Conservation (phyloP, 768 basidiomycete species). For the Lyophyllum shimeji region DNA sequence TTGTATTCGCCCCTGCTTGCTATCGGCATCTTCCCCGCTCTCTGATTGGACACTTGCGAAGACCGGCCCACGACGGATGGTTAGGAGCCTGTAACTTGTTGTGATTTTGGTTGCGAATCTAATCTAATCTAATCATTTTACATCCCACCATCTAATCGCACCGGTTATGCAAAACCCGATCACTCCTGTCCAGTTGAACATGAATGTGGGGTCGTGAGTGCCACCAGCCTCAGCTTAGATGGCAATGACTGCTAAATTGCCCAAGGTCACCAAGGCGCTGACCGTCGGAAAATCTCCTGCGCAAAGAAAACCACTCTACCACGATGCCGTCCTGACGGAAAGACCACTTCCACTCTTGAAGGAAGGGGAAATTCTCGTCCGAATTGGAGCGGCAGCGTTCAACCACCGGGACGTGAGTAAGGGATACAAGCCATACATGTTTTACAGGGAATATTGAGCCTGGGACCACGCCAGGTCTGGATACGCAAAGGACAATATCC, state of each 20-base stretch:
- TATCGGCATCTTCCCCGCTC: too few species aligned
- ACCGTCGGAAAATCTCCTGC: conserved; percentile 44
- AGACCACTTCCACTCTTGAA: conserved; percentile 50
- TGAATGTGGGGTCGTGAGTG: neutral
- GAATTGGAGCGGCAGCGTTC: conserved; percentile 68
- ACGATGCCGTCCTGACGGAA: conserved; percentile 57
- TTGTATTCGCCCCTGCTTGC: too few species aligned
- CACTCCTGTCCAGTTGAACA: neutral
- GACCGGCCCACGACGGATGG: too few species aligned
- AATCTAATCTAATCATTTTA: too few species aligned
- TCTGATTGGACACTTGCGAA: too few species aligned
- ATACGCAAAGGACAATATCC: conserved; percentile 71
- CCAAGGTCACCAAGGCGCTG: conserved; percentile 47
- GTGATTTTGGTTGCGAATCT: too few species aligned
- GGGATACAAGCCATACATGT: neutral
- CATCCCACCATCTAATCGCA: too few species aligned
- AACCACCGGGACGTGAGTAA: conserved; percentile 70
- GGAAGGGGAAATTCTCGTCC: conserved; percentile 62
- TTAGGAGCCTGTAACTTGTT: too few species aligned
- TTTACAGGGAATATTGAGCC: neutral
- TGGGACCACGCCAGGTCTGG: conserved; percentile 56
- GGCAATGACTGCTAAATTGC: conserved; percentile 23
- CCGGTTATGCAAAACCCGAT: neutral
- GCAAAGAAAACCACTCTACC: conserved; percentile 41
- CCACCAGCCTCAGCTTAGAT: neutral